Evolutionary conservation across 495 filamentous ascomycete species (phyloP).

Genomic region (Tuber magnatum): DNA sequence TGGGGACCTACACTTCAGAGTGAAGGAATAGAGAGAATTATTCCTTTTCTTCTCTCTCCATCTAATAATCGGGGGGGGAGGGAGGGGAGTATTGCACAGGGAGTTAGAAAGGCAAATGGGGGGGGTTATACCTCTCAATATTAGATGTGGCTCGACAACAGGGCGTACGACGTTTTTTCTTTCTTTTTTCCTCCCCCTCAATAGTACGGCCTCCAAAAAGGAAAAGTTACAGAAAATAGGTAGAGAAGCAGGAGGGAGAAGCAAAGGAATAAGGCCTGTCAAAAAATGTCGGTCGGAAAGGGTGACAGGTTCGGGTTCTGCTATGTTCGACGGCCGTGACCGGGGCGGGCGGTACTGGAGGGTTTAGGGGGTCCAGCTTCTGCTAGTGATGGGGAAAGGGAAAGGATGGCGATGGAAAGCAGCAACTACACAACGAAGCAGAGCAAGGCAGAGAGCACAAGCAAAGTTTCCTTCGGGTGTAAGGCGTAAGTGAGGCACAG

Average conservation of each 20-base stretch:
- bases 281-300: background rate
- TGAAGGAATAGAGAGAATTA: background rate
- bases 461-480: background rate
- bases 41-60: background rate
- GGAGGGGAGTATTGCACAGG: background rate
- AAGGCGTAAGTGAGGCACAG: conserved; percentile 14
- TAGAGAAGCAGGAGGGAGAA: background rate
- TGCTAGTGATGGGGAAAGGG: background rate
- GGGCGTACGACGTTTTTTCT: background rate
- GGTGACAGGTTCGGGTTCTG: background rate
- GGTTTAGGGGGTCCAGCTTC: background rate
- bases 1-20: background rate
- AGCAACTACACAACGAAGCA: conserved; percentile 2
- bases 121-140: conserved; percentile 1
- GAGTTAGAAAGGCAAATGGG: background rate
- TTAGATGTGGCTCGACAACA: conserved; percentile 2
- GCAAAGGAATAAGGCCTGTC: background rate
- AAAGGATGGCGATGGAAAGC: background rate
- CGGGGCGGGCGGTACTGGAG: background rate
- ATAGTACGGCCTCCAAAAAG: background rate
- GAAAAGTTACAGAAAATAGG: background rate
- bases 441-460: conserved; percentile 1
- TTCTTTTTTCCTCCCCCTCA: background rate
- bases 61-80: background rate
- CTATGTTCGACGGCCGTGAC: background rate